These are phyloP conservation scores for Aspergillus panamensis DNA, from an alignment of 495 filamentous ascomycete species.

Conservation along the genomic window DNA sequence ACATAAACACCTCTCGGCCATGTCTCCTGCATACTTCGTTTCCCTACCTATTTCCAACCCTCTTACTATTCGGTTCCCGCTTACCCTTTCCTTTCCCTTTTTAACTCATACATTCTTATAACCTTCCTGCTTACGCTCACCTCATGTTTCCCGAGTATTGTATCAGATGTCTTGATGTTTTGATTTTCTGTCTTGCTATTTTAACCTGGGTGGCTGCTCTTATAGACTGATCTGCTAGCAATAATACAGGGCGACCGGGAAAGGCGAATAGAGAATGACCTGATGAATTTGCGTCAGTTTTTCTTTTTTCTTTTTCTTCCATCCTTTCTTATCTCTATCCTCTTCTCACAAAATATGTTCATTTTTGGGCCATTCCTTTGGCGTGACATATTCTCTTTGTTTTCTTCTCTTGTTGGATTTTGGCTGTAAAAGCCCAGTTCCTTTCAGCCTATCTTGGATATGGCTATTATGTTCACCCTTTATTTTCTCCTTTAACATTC, in stretches of 20 bases:
- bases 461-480: not conserved
- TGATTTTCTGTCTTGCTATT: conserved; percentile 7
- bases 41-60: not conserved
- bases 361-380: conserved; percentile 1
- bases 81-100: conserved; percentile 4
- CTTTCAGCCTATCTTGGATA: not conserved
- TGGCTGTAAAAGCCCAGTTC: not conserved
- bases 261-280: conserved; percentile 23
- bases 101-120: not conserved
- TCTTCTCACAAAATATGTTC: not conserved
- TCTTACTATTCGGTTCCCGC: not conserved
- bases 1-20: conserved; percentile 9
- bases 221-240: conserved; percentile 28
- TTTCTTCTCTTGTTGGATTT: not conserved
- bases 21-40: conserved; percentile 4
- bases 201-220: conserved; percentile 19
- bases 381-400: conserved; percentile 6
- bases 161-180: conserved; percentile 14
- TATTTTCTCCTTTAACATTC: not conserved
- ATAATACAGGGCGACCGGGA: conserved; percentile 12
- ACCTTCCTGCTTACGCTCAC: not conserved
- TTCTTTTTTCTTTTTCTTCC: not conserved
- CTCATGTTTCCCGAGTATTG: not conserved
- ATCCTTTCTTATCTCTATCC: not conserved
- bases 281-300: not conserved